Evolutionary conservation across 495 filamentous ascomycete genomes (phyloP), one percentile per base, ranked within the genome.

Genomic region (Aspergillus ellipticus): DNA sequence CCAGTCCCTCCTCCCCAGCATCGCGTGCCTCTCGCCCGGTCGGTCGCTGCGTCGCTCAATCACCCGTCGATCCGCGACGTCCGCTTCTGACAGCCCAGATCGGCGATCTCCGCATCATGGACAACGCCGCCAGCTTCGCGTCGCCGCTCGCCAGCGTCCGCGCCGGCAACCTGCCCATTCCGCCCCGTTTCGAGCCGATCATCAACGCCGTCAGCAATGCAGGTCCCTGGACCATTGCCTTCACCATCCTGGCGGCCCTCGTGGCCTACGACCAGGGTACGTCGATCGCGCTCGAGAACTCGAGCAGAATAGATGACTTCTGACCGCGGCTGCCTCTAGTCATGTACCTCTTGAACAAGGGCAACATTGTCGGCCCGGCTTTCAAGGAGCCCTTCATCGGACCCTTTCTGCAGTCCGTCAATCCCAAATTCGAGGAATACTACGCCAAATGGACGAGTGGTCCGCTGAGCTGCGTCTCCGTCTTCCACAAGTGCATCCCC

Each of bases 341-440:
- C 65, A 84, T 77, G 65, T 97, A 96, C 67, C 78, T 94, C 61
- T 79, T 75, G 62, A 82, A 89, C 31, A 97, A 96, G 66, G 90
- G 89, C 24, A 79, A 82, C 1, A 93, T 97, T 63, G 87, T 77
- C 29, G 92, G 92, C 15, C 89, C 90, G 15, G 41, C 77, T 13
- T 87, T 81, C 68, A 97, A 97, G 67, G 79, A 87, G 33, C 92
- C 92, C 7, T 92, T 97, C 60, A 92, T 94, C 66, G 92, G 92
- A 3, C 92, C 92, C 2, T 97, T 97, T 62, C 74, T 96, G 28
- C 78, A 93, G 66, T 92, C 91, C 7, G 70, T 97, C 13, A 80
- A 96, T 60, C 92, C 92, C 15, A 88, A 89, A 51, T 96, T 96
- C 66, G 82, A 86, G 26, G 79, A 85, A 54, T 97, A 97, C 66